Conservation (phyloP, 2,329 filamentous ascomycete genomes). For the Colletotrichum theobromicola region DNA sequence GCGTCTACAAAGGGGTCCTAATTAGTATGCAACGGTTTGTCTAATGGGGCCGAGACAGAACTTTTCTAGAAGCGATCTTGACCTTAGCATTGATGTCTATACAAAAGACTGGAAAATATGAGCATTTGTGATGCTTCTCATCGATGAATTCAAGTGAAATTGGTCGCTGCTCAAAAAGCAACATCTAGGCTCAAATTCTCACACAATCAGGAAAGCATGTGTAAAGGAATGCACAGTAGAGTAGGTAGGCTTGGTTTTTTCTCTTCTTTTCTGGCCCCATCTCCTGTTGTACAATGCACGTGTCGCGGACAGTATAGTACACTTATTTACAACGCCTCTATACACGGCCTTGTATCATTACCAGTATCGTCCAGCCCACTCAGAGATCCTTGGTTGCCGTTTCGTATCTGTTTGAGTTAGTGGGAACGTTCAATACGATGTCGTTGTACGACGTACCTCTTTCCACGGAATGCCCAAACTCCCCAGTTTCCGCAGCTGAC, state of each 20-base stretch:
- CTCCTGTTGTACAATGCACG: constrained; percentile 17
- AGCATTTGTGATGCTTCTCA: background rate
- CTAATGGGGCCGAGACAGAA: background rate
- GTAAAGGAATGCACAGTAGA: background rate
- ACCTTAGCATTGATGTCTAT: background rate
- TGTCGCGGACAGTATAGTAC: constrained; percentile 19
- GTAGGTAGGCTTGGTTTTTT: constrained; percentile 2
- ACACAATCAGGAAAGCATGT: background rate
- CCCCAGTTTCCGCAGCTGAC: constrained; percentile 97
- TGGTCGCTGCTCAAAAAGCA: background rate
- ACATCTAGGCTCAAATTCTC: background rate
- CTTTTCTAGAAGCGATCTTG: background rate
- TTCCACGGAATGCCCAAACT: constrained; percentile 95
- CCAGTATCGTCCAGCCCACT: background rate
- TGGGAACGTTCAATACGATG: background rate
- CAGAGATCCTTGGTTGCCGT: constrained; percentile 58
- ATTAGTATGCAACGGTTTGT: background rate
- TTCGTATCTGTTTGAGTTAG: constrained; percentile 62
- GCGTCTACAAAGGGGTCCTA: background rate
- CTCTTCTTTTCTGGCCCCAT: background rate
- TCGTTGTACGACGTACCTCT: constrained; percentile 70
- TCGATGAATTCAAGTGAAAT: background rate
- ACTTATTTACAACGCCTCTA: constrained; percentile 18
- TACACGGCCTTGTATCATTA: background rate
- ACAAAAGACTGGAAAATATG: background rate